Evolutionary conservation across 805 yeast genomes (phyloP).

Genomic region (Yarrowia sp.): DNA sequence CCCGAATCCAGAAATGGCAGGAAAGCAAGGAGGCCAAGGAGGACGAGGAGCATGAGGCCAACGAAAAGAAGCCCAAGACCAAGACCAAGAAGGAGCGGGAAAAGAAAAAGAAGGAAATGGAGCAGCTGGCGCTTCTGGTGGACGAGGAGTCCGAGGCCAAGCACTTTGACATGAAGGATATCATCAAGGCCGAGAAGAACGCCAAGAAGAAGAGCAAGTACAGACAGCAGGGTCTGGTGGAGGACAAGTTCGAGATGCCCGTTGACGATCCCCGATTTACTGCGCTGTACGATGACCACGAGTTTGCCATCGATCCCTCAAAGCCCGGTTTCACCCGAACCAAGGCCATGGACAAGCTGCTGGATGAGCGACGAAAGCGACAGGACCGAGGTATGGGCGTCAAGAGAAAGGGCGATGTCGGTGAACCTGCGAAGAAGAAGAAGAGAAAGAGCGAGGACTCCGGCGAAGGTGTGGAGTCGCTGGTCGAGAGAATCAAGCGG

Average conservation of each 20-base stretch:
- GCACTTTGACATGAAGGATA: constrained; percentile 82
- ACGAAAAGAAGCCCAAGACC: constrained; percentile 41
- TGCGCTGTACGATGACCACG: constrained; percentile 83
- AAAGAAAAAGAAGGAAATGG: constrained; percentile 54
- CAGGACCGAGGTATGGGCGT: constrained; percentile 30
- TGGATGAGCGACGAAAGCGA: constrained; percentile 67
- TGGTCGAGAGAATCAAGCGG: constrained; percentile 24
- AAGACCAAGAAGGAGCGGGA: constrained; percentile 45
- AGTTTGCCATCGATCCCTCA: constrained; percentile 93
- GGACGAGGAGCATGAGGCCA: constrained; percentile 48
- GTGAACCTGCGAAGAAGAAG: neutral
- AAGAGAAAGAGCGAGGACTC: neutral
- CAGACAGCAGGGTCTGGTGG: constrained; percentile 53
- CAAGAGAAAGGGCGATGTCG: constrained; percentile 10
- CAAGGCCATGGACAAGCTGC: constrained; percentile 79
- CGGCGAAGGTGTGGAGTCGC: constrained; percentile 1
- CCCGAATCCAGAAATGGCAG: constrained; percentile 78
- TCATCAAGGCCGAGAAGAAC: constrained; percentile 75
- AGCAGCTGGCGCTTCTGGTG: constrained; percentile 76
- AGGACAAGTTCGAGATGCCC: constrained; percentile 62
- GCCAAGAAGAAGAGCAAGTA: constrained; percentile 55
- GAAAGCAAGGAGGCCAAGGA: constrained; percentile 61
- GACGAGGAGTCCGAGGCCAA: constrained; percentile 55
- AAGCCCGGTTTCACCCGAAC: constrained; percentile 90
- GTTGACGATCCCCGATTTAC: constrained; percentile 84